phyloP scores from a whole-genome alignment of 202 grass and related monocot species.

The Brachypodium distachyon region DNA sequence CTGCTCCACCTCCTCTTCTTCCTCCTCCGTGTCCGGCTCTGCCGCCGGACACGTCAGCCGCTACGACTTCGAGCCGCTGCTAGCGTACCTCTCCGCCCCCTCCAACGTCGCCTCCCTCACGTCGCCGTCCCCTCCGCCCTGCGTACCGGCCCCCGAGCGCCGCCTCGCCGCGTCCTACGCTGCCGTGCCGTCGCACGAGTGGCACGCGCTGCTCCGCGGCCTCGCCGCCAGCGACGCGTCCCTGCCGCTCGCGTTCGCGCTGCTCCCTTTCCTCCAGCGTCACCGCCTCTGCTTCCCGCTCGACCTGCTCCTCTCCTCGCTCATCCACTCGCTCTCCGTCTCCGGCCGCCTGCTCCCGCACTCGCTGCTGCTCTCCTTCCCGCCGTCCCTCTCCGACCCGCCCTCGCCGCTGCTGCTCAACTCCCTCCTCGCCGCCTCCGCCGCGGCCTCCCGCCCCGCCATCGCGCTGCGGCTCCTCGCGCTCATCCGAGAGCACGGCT shows the following conservation, averaged over 20 bases:
- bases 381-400: constrained; percentile 45
- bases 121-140: constrained; percentile 23
- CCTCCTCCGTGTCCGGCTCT: constrained; percentile 4
- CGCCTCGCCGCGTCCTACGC: constrained; percentile 51
- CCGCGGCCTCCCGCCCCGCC: constrained; percentile 59
- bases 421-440: constrained; percentile 73
- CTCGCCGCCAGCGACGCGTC: constrained; percentile 57
- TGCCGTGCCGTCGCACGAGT: constrained; percentile 53
- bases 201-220: constrained; percentile 55
- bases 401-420: constrained; percentile 82
- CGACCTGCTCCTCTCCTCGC: constrained; percentile 53
- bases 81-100: constrained; percentile 46
- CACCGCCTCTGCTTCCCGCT: constrained; percentile 72
- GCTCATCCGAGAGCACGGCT: constrained; percentile 54
- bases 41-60: neutral
- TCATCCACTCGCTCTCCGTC: constrained; percentile 56
- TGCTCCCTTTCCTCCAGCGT: constrained; percentile 50
- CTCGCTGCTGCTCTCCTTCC: constrained; percentile 60
- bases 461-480: constrained; percentile 59
- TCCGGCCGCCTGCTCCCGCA: constrained; percentile 51
- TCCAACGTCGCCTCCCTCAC: constrained; percentile 17
- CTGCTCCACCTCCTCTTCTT: constrained; percentile 1
- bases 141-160: constrained; percentile 34
- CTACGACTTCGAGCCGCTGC: constrained; percentile 75
- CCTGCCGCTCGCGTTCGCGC: constrained; percentile 57